These are phyloP conservation scores for Penicillium sp. DNA, from an alignment of 2,329 filamentous ascomycete species.

Conservation along the genomic window DNA sequence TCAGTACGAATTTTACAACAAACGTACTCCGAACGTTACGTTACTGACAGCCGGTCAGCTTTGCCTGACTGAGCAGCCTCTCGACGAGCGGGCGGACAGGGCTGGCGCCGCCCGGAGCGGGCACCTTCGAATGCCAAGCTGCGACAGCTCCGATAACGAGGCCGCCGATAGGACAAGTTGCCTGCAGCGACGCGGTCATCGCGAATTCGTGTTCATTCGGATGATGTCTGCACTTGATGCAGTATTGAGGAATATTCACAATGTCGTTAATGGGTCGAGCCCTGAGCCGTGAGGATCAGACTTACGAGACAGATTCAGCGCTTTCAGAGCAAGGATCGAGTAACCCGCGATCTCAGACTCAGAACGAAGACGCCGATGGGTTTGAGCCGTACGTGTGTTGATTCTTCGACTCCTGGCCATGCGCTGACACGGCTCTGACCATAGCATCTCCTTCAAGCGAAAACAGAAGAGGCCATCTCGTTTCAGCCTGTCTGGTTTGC, in stretches of 20 bases:
- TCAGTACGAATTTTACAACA: no score
- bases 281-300: constrained; percentile 11
- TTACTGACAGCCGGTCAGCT: no score
- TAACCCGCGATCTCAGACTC: constrained; percentile 17
- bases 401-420: background rate
- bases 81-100: no score
- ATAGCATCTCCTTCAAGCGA: constrained; percentile 40
- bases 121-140: constrained; percentile 3
- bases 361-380: constrained; percentile 23
- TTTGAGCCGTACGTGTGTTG: constrained; percentile 32
- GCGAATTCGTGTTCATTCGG: constrained; percentile 3
- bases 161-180: background rate
- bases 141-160: constrained; percentile 12
- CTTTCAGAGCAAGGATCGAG: constrained; percentile 8
- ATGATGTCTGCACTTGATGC: constrained; percentile 14
- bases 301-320: constrained; percentile 9
- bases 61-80: no score
- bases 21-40: no score
- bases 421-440: constrained; percentile 3
- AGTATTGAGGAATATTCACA: constrained; percentile 19
- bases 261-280: constrained; percentile 21
- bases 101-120: constrained; percentile 16
- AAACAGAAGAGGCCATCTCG: constrained; percentile 37
- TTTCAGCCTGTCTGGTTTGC: constrained; percentile 37
- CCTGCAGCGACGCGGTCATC: constrained; percentile 3